Percentiles rank a stretch among this genome's conserved stretches.
Evolutionary conservation across 1,139 yeast species (phyloP).

Genomic region (Diutina ranongensis): DNA sequence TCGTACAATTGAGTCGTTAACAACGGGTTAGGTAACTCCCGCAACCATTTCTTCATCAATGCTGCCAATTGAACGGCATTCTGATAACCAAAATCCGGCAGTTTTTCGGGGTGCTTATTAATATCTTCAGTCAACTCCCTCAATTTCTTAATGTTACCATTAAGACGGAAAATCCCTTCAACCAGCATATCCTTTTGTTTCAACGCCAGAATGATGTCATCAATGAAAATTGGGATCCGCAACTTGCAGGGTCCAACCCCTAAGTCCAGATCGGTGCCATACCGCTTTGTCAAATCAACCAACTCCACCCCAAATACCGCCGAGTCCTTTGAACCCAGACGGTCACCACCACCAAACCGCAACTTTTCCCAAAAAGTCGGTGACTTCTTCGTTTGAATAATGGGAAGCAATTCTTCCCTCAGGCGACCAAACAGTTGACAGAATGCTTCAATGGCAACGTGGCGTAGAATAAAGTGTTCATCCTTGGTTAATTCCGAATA

Average conservation of each 20-base stretch:
- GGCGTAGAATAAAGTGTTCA: constrained; percentile 55
- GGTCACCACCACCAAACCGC: constrained; percentile 24
- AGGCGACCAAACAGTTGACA: constrained; percentile 20
- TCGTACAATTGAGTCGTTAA: constrained; percentile 69
- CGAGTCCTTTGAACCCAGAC: constrained; percentile 15
- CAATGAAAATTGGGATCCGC: constrained; percentile 76
- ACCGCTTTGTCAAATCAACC: constrained; percentile 56
- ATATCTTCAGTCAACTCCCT: constrained; percentile 66
- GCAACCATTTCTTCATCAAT: constrained; percentile 74
- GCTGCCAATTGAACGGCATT: constrained; percentile 93
- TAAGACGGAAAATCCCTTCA: constrained; percentile 92
- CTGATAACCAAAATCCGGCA: constrained; percentile 67
- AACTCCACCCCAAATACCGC: constrained; percentile 74
- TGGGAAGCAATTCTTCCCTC: constrained; percentile 39
- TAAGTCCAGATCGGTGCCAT: constrained; percentile 77
- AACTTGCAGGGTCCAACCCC: constrained; percentile 81
- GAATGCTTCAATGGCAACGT: constrained; percentile 58
- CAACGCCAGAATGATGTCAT: constrained; percentile 75
- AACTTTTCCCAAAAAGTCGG: constrained; percentile 71
- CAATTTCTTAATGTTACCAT: constrained; percentile 84
- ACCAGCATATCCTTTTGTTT: constrained; percentile 91
- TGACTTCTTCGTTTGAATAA: constrained; percentile 46
- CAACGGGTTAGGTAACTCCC: constrained; percentile 89
- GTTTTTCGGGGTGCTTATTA: constrained; percentile 60
- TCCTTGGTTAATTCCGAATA: constrained; percentile 59